Evolutionary conservation across 352 stramenopile species (phyloP), one percentile per base, ranked within the genome.

Genomic region (Globisporangium sylvaticum): DNA sequence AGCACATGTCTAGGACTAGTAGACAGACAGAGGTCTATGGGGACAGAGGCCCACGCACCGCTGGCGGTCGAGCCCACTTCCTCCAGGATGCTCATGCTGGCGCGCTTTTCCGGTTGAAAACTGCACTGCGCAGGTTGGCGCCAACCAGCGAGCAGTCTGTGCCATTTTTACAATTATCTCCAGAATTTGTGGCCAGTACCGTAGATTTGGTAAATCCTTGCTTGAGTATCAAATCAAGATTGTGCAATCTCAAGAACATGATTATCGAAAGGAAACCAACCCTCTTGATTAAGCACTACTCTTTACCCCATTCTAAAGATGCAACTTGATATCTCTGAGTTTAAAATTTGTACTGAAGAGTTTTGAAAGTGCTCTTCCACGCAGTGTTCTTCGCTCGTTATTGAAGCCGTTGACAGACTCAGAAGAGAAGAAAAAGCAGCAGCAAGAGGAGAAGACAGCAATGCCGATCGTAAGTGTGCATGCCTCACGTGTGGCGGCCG

Each of bases 51-150:
- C 9, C 31, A 58, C 68, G 59, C 39, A 76, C 72, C 69, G 58
- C 72, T 76, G 31, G 69, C 54, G 10, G 65, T 68, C 18, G 68
- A 72, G 50, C 60, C 69, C 53, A 76, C 48, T 46, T 76, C 72
- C 60, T 78, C 72, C 32, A 78, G 44, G 27, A 78, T 52, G 52
- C 72, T 78, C 69, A 78, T 78, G 44, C n/a, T 50, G 31, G 48
- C 6, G 10, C 37, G 24, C 25, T 66, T 44, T 22, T 25, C 58
- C n/a, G 4, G 32, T 53, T 25, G 32, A 63, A 53, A 50, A 25
- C 37, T 32, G 14, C 39, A 37, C 44, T 48, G n/a, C 32, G 12
- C 29, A 25, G 20, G 18, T 63, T 65, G 59, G 44, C 59, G 59
- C 59, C 59, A 65, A 65, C 44, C 59, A 65, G 42, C 22, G n/a